phyloP scores from a whole-genome alignment of 306 rosid species.

The cucumber (Cucumis sativus) region DNA sequence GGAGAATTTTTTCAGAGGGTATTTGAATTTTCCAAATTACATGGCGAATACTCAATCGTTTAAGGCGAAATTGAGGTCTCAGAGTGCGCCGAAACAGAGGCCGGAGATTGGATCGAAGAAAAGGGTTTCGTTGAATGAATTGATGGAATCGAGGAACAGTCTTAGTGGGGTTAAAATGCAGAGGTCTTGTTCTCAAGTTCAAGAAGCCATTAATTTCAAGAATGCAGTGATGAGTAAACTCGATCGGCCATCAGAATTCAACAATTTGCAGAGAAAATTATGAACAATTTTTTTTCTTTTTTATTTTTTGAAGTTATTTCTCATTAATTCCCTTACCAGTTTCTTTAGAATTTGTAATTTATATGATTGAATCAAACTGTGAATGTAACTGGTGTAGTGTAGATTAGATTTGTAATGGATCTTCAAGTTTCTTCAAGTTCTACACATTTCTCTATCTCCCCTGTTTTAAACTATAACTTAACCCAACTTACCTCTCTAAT shows the following conservation, averaged over 20 bases:
- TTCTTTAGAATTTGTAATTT: background rate
- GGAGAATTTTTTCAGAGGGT: conserved; percentile 27
- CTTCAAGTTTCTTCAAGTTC: background rate
- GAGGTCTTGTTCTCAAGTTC: conserved; percentile 67
- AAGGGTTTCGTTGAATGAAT: conserved; percentile 52
- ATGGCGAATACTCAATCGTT: conserved; percentile 71
- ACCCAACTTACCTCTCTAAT: background rate
- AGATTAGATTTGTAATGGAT: background rate
- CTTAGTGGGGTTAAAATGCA: conserved; percentile 76
- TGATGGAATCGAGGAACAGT: conserved; percentile 63
- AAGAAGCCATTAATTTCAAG: conserved; percentile 64
- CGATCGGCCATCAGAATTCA: conserved; percentile 33
- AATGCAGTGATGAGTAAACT: conserved; percentile 72
- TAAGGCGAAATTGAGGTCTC: conserved; percentile 77
- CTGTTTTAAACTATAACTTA: background rate
- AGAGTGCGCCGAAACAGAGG: conserved; percentile 85
- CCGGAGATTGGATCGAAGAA: conserved; percentile 54
- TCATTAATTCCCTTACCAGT: background rate
- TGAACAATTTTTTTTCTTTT: background rate
- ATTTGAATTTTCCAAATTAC: conserved; percentile 42
- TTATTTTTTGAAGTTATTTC: background rate
- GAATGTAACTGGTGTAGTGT: background rate
- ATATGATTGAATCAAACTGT: background rate
- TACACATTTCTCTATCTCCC: background rate
- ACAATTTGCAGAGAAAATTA: conserved; percentile 21